phyloP scores from a whole-genome alignment of 176 grass and related monocot genomes.

The Phyllostachys edulis region DNA sequence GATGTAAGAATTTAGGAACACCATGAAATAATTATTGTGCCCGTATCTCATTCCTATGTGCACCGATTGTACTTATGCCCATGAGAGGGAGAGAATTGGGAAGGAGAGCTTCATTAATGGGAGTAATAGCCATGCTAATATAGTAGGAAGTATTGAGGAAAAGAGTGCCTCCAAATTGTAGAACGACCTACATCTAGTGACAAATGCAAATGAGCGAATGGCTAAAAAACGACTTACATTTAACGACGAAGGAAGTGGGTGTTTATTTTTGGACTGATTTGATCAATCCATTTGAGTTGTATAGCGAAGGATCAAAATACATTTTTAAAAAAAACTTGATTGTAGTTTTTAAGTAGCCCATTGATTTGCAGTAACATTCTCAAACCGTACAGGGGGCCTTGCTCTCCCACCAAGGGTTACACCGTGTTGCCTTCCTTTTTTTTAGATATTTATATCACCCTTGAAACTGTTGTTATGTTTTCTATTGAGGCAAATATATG shows the following conservation, averaged over 20 bases:
- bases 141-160: not conserved
- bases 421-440: not conserved
- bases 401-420: not conserved
- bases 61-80: not conserved
- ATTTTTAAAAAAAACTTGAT: conserved; percentile 19
- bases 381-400: not conserved
- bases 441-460: not conserved
- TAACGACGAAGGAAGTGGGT: not conserved
- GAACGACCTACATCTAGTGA: not conserved
- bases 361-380: not conserved
- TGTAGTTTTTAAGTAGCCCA: conserved; percentile 1
- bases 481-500: not conserved
- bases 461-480: not conserved
- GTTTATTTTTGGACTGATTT: not conserved
- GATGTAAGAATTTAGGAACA: not conserved
- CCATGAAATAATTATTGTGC: not conserved
- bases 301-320: not conserved
- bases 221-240: conserved; percentile 13
- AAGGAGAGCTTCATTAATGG: not conserved
- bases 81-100: not conserved
- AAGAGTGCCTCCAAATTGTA: not conserved
- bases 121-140: not conserved
- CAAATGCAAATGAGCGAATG: not conserved
- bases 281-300: not conserved
- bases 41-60: not conserved